Conservation (phyloP, 1,284 basidiomycete genomes). For the Mixia osmundae region DNA sequence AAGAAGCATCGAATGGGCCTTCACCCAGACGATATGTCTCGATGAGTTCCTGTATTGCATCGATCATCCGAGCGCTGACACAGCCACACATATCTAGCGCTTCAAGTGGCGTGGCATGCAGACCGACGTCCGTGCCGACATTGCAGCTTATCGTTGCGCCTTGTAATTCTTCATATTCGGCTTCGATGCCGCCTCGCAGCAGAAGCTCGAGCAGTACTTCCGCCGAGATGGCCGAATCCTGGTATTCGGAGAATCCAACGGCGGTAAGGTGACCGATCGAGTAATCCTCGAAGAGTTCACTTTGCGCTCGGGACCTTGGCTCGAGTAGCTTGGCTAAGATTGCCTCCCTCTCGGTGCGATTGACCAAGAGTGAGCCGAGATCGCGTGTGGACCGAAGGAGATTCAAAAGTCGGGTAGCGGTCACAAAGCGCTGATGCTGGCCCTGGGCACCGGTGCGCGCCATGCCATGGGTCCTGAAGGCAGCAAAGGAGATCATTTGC, state of each 20-base stretch:
- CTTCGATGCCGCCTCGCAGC: conserved; percentile 36
- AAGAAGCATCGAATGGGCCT: conserved; percentile 11
- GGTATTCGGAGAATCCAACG: conserved; percentile 85
- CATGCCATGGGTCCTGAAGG: conserved; percentile 86
- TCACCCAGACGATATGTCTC: conserved; percentile 7
- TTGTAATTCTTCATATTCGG: conserved; percentile 7
- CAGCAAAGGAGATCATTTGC: conserved; percentile 63
- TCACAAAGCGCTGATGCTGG: conserved; percentile 72
- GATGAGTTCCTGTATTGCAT: conserved; percentile 27
- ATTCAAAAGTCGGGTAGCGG: conserved; percentile 43
- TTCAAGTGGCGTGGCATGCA: conserved; percentile 37
- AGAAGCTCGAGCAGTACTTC: conserved; percentile 64
- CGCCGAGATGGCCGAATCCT: conserved; percentile 67
- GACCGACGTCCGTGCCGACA: conserved; percentile 1
- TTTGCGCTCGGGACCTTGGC: too few relatives aligned
- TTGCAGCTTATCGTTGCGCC: background rate
- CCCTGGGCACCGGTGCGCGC: conserved; percentile 75
- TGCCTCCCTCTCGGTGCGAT: conserved; percentile 18
- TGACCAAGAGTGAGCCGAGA: conserved; percentile 1
- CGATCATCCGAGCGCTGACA: conserved; percentile 46
- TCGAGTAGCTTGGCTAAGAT: conserved; percentile 2
- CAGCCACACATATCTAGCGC: conserved; percentile 87
- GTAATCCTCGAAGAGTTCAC: too few relatives aligned
- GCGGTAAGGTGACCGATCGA: conserved; percentile 58
- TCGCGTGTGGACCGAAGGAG: conserved; percentile 13